Base-by-base conservation (phyloP, 139 green algal species). In the Micromonas commoda region DNA sequence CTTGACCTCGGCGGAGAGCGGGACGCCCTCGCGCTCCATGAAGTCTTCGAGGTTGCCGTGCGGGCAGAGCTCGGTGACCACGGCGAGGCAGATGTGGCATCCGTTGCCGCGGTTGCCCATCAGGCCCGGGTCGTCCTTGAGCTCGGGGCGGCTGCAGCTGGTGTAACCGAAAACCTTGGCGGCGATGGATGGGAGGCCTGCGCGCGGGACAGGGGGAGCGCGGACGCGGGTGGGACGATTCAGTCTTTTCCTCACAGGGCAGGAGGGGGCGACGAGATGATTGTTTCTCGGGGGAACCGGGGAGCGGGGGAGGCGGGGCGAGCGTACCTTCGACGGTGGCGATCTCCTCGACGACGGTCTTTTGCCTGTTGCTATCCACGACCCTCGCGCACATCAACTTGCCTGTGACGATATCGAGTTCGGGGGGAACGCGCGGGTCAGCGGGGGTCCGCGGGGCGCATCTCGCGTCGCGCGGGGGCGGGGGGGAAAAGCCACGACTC, bases 11-110 rank as follows among this genome's bases (percentile, higher is more conserved):
- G 35, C 20, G 20, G 26, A 61, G 37, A 75, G 68, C 37, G 31
- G 26, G 4, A 13, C 13, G 13, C 64, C 64, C 68, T 75, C 68
- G 19, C 34, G 34, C 5, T n/a, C 29, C 68, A 75, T 75, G 29
- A 75, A 75, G 53, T 75, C 68, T 37, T 75, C 68, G 34, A 75
- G 29, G 37, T 39, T 53, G 21, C 68, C 68, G 29, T 75, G 21
- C 68, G 35, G 37, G 29, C 68, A 75, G 4, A 75, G 53, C 68
- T 75, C 68, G 37, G 34, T 63, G 24, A 75, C 31, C 0, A 75
- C 68, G 23, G 68, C 68, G 34, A 75, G 29, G 33, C 53, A 61
- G 2, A 60, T 73, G 33, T 51, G n/a, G n/a, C n/a, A n/a, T n/a
- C n/a, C n/a, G n/a, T n/a, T n/a, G n/a, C 45, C 45, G 45, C 45